phyloP scores from a whole-genome alignment of 345 rosid genomes.

The Dipteronia sinensis region DNA sequence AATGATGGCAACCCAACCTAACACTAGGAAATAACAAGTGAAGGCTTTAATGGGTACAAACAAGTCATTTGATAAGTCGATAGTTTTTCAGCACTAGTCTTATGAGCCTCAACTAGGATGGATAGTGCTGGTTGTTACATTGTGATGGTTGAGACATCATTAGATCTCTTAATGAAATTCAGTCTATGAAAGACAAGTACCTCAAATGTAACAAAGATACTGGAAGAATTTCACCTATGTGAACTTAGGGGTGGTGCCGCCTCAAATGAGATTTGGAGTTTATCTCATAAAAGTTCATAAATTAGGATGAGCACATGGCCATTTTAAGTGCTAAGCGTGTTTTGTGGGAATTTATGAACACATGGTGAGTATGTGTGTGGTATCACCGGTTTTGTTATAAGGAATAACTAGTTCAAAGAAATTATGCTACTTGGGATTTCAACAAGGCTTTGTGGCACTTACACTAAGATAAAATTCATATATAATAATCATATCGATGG shows the following conservation, averaged over 20 bases:
- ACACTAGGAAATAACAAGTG: background rate
- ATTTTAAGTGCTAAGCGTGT: background rate
- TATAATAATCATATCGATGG: no score
- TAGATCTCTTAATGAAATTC: background rate
- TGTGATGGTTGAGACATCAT: background rate
- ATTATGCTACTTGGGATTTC: background rate
- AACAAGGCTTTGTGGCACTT: background rate
- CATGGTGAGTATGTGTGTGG: background rate
- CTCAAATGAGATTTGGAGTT: background rate
- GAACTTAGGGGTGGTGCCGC: background rate
- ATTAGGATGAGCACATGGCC: background rate
- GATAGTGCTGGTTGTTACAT: background rate
- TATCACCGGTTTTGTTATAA: background rate
- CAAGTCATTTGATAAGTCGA: background rate
- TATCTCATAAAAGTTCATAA: background rate
- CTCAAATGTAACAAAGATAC: background rate
- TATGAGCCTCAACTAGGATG: background rate
- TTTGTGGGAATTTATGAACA: background rate
- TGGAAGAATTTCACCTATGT: background rate
- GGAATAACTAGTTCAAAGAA: background rate
- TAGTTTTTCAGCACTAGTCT: background rate
- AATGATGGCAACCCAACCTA: slow-evolving; percentile 7
- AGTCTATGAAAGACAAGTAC: background rate
- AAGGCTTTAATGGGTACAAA: background rate
- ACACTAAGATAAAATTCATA: background rate